Evolutionary conservation across 2,329 filamentous ascomycete genomes (phyloP).

Genomic region (Ascochyta clinopodiicola): DNA sequence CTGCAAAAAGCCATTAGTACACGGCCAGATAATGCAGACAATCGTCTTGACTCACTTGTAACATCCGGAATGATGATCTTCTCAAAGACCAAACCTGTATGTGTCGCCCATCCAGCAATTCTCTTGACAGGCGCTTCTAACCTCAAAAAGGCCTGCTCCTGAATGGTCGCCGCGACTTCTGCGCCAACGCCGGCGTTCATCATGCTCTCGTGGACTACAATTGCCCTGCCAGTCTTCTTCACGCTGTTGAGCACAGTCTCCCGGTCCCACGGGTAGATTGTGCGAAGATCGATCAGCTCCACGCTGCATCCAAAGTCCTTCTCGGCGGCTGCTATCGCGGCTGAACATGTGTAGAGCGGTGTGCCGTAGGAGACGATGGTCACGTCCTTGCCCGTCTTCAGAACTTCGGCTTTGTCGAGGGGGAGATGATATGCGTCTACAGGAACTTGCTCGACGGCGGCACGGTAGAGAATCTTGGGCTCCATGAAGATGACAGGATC

Average conservation of each 20-base stretch:
- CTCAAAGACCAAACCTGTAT: slow-evolving; percentile 80
- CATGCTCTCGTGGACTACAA: slow-evolving; percentile 93
- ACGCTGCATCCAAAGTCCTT: slow-evolving; percentile 77
- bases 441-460: slow-evolving; percentile 90
- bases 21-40: background rate
- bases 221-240: slow-evolving; percentile 81
- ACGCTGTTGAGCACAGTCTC: slow-evolving; percentile 81
- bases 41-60: slow-evolving; percentile 68
- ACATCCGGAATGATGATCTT: slow-evolving; percentile 78
- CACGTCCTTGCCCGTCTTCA: slow-evolving; percentile 80
- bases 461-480: slow-evolving; percentile 90
- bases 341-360: slow-evolving; percentile 81
- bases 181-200: slow-evolving; percentile 88
- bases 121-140: slow-evolving; percentile 85
- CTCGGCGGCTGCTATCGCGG: slow-evolving; percentile 77
- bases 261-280: slow-evolving; percentile 91
- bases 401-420: slow-evolving; percentile 81
- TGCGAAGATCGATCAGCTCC: slow-evolving; percentile 87
- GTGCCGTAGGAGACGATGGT: slow-evolving; percentile 91
- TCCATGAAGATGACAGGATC: slow-evolving; percentile 95
- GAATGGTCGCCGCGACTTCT: slow-evolving; percentile 86
- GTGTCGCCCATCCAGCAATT: slow-evolving; percentile 89
- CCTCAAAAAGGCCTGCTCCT: slow-evolving; percentile 83
- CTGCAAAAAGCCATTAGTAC: slow-evolving; percentile 26
- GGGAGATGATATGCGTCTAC: slow-evolving; percentile 81